These are phyloP conservation scores for Colletotrichum cordylinicola DNA, from an alignment of 2,329 filamentous ascomycete genomes.

Conservation along the genomic window DNA sequence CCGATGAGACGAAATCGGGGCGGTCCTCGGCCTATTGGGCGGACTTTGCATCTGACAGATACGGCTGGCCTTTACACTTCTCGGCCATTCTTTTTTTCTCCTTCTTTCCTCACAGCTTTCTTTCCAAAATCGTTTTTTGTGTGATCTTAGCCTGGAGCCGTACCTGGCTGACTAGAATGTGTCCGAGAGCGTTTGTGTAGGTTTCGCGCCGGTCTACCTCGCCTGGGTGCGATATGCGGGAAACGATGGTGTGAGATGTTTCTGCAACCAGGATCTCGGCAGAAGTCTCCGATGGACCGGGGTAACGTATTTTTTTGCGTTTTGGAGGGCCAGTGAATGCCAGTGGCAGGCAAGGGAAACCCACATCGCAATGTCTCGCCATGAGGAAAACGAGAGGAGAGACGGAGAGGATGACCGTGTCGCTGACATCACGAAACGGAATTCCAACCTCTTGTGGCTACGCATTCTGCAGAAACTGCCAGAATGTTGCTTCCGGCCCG, in stretches of 20 bases:
- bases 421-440: conserved; percentile 4
- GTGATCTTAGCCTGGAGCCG: not conserved
- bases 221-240: not conserved
- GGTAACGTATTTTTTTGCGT: not conserved
- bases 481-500: not conserved
- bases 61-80: not conserved
- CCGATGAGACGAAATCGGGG: not conserved
- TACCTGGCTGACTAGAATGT: not conserved
- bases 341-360: conserved; percentile 1
- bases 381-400: not conserved
- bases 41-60: not conserved
- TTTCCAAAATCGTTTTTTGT: not conserved
- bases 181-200: not conserved
- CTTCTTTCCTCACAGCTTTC: not conserved
- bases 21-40: not conserved
- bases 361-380: not conserved
- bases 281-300: not conserved
- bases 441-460: not conserved
- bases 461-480: not conserved
- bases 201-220: not conserved
- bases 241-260: not conserved
- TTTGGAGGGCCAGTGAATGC: not conserved
- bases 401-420: not conserved
- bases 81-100: not conserved
- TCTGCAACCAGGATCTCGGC: not conserved